phyloP scores from a whole-genome alignment of 108 stramenopile species.

The Fistulifera pelliculosa region DNA sequence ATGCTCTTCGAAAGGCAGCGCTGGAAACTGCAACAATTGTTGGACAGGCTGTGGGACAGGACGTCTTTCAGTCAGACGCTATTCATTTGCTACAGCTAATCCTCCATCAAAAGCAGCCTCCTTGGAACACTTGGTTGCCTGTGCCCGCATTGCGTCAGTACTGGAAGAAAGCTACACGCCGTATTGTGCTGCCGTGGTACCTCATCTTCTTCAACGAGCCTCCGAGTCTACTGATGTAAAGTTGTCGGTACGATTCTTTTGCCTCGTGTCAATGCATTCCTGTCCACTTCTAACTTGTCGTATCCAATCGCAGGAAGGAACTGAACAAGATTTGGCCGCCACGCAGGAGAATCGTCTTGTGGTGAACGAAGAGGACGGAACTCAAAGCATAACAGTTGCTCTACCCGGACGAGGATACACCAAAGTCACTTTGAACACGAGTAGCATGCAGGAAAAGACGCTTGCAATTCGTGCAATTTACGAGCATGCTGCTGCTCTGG shows the following conservation, averaged over 20 bases:
- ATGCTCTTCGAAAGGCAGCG: constrained; percentile 48
- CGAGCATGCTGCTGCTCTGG: constrained; percentile 60
- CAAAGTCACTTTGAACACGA: constrained; percentile 70
- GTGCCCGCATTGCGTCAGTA: constrained; percentile 74
- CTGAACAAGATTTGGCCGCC: constrained; percentile 22
- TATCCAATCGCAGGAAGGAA: constrained; percentile 16
- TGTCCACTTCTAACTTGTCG: neutral
- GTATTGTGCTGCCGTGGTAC: constrained; percentile 50
- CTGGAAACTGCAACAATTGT: constrained; percentile 71
- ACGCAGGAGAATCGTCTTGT: constrained; percentile 6
- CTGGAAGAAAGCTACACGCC: constrained; percentile 53
- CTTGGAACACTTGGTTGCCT: constrained; percentile 33
- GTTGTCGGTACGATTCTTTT: constrained; percentile 1
- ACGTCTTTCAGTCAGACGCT: constrained; percentile 44
- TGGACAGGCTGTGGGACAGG: constrained; percentile 56
- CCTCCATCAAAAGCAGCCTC: constrained; percentile 9
- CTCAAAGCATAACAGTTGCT: constrained; percentile 56
- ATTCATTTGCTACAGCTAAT: constrained; percentile 44
- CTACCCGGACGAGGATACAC: constrained; percentile 68
- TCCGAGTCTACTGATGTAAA: constrained; percentile 32
- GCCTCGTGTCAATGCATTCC: too few relatives aligned
- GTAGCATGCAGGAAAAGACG: constrained; percentile 63
- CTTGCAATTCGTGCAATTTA: constrained; percentile 61
- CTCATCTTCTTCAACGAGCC: constrained; percentile 46
- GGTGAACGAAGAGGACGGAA: constrained; percentile 31